Conservation (phyloP, 805 yeast genomes). For the Sugiyamaella smithiae region DNA sequence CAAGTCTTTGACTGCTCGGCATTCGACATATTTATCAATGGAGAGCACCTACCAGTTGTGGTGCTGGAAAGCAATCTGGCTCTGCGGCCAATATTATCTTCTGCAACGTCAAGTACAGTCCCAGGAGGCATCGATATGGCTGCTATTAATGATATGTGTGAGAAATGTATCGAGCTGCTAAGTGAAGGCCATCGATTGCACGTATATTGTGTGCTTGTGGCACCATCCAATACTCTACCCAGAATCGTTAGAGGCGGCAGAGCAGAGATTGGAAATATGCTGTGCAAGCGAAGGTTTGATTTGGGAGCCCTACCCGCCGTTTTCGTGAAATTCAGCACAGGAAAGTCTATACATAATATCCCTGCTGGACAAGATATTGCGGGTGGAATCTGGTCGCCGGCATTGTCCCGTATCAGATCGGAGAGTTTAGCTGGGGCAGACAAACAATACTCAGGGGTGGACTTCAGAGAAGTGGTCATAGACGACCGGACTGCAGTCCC, state of each 20-base stretch:
- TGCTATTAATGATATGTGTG: conserved; percentile 49
- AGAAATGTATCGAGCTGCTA: conserved; percentile 44
- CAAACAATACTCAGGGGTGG: conserved; percentile 78
- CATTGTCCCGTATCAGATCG: conserved; percentile 63
- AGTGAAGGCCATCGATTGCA: conserved; percentile 67
- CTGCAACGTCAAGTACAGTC: neutral
- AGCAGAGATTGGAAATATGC: conserved; percentile 87
- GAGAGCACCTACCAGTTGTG: conserved; percentile 79
- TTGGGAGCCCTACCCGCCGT: conserved; percentile 78
- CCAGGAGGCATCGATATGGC: conserved; percentile 24
- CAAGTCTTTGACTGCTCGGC: conserved; percentile 87
- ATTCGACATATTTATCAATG: conserved; percentile 76
- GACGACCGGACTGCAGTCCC: conserved; percentile 79
- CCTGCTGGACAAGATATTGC: conserved; percentile 71
- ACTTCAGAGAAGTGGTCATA: conserved; percentile 65
- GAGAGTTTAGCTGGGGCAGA: conserved; percentile 61
- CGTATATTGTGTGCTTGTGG: conserved; percentile 75
- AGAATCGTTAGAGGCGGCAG: conserved; percentile 82
- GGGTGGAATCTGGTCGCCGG: conserved; percentile 85
- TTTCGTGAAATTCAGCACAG: conserved; percentile 74
- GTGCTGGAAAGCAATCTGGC: conserved; percentile 73
- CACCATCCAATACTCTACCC: conserved; percentile 79
- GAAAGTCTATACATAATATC: conserved; percentile 58
- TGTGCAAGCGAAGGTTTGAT: conserved; percentile 70
- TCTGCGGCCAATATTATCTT: conserved; percentile 34